Base-by-base conservation (phyloP, 1,284 basidiomycete species). In the Schizopora paradoxa region DNA sequence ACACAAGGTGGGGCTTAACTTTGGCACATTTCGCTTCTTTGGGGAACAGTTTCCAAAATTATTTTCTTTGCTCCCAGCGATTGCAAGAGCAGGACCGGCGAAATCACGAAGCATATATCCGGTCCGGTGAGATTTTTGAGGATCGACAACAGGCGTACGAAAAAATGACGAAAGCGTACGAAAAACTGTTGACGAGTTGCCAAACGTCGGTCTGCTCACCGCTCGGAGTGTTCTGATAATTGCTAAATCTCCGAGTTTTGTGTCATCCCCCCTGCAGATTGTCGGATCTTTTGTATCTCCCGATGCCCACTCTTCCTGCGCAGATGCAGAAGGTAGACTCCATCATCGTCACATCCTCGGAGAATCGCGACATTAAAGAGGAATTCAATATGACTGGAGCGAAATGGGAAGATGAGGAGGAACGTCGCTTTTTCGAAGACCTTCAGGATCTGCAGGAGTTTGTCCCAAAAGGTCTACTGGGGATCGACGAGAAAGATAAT, bases 331-430 rank as follows among this genome's bases (percentile, higher is more conserved):
- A 87, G 56, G 73, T 77, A 0, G 85, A 86, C 56, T 88, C 86
- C 0, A 89, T 91, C 35, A 70, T 82, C 32, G 85, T 91, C 38
- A 80, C 82, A n/a, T 66, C 75, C 6, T 64, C 66, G 0, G 61
- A 57, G 21, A 43, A 69, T 56, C 31, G 72, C 63, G 77, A 83
- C 13, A 72, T 76, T 2, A 73, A 79, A 1, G 77, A 88, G 39
- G 71, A 74, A 11, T 61, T 72, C 11, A 64, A 77, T 21, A 66
- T 68, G 2, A 66, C 73, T 5, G 83, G 86, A 2, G 87, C 91
- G 2, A 95, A 97, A 58, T 99, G 96, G 96, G 91, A 94, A 61
- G 96, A 99, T 58, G 96, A 99, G 53, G 96, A 99, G 65, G 93
- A 98, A 61, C 76, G 88, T 32, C 74, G 84, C 41, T 99, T 97